Percentiles rank a stretch among this genome's conserved stretches.
Evolutionary conservation across 2,329 filamentous ascomycete species (phyloP).

Genomic region (Exophiala alcalophila): DNA sequence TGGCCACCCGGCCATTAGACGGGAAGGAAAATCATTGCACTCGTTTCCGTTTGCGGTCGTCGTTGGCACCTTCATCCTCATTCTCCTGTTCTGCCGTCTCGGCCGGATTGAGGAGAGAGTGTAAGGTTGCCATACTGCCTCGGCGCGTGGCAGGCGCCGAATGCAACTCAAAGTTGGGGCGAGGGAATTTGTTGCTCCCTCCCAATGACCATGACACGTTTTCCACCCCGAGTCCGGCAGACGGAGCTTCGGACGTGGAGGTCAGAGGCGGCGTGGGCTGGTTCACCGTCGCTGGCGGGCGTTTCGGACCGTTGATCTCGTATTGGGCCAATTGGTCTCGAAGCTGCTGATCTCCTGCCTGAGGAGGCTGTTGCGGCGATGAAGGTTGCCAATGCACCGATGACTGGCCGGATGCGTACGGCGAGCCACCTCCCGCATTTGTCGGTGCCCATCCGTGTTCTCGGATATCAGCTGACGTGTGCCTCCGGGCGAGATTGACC

Average conservation of each 20-base stretch:
- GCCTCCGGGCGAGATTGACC: constrained; percentile 72
- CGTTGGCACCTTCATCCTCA: constrained; percentile 56
- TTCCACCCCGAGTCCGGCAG: constrained; percentile 26
- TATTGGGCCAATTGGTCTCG: constrained; percentile 63
- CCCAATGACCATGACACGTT: constrained; percentile 25
- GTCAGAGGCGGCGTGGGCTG: constrained; percentile 24
- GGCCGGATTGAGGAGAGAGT: constrained; percentile 65
- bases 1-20: no score
- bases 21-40: constrained; percentile 40
- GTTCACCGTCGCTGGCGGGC: constrained; percentile 34
- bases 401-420: constrained; percentile 62
- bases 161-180: constrained; percentile 34
- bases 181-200: constrained; percentile 27
- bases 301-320: constrained; percentile 57
- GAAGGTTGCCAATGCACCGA: constrained; percentile 62
- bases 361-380: constrained; percentile 41
- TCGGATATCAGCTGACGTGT: constrained; percentile 94
- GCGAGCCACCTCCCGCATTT: constrained; percentile 49
- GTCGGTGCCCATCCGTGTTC: constrained; percentile 70
- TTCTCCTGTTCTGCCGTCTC: constrained; percentile 65
- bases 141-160: constrained; percentile 62
- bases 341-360: constrained; percentile 57
- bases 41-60: constrained; percentile 62
- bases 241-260: constrained; percentile 20
- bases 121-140: constrained; percentile 68